phyloP scores from a whole-genome alignment of 169 alveolate species.

The Cryptosporidium muris region DNA sequence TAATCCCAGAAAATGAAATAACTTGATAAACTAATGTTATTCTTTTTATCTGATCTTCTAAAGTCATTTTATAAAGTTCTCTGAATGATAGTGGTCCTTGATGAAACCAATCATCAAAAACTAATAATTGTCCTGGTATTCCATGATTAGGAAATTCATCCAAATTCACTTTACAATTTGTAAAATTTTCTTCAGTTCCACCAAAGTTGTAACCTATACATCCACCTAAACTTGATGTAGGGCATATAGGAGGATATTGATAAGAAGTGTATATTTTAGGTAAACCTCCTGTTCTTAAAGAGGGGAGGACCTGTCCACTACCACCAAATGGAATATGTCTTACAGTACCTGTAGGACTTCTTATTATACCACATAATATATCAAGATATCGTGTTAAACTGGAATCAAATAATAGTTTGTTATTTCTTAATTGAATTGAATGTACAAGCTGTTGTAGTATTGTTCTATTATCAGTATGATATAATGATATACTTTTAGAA shows the following conservation, averaged over 20 bases:
- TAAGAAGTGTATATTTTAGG: constrained; percentile 69
- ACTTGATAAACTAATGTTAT: constrained; percentile 65
- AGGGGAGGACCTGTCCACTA: constrained; percentile 60
- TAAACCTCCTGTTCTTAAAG: constrained; percentile 52
- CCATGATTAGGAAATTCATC: constrained; percentile 32
- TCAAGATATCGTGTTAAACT: constrained; percentile 11
- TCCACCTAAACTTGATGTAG: constrained; percentile 57
- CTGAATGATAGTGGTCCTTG: constrained; percentile 45
- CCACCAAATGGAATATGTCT: constrained; percentile 62
- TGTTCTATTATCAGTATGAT: background rate
- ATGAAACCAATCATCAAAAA: constrained; percentile 55
- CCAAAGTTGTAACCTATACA: constrained; percentile 60
- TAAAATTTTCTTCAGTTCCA: constrained; percentile 21
- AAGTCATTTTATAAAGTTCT: constrained; percentile 41
- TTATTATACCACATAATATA: constrained; percentile 40
- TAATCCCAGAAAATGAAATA: constrained; percentile 58
- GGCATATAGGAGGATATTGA: constrained; percentile 67
- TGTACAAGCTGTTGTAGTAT: constrained; percentile 37
- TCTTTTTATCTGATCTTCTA: constrained; percentile 56
- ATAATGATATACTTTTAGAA: no score
- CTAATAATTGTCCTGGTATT: constrained; percentile 37
- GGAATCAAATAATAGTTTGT: constrained; percentile 19
- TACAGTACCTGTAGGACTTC: constrained; percentile 10
- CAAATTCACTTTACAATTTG: background rate
- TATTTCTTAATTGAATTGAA: constrained; percentile 27